phyloP scores from a whole-genome alignment of 139 green algal species.

The Chlorella vulgaris region DNA sequence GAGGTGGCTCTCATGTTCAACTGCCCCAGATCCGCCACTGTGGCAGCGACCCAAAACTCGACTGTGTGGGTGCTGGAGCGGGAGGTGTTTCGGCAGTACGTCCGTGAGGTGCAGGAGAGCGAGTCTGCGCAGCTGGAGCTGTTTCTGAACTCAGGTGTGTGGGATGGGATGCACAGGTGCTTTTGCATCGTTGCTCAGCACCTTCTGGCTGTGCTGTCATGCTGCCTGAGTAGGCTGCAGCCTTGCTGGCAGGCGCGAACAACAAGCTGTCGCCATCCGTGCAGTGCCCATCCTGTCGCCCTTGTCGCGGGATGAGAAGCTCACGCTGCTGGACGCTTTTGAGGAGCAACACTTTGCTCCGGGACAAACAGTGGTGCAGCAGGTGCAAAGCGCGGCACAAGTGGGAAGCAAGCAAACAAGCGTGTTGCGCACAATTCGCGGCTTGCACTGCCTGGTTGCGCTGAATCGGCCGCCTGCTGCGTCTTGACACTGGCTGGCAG shows the following conservation, averaged over 20 bases:
- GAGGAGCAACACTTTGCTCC: slow-evolving; percentile 64
- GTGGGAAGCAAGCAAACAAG: neutral
- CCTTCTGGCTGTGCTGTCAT: too few relatives aligned
- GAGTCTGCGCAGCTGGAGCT: slow-evolving; percentile 82
- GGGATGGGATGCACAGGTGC: too few relatives aligned
- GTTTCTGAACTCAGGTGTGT: slow-evolving; percentile 82
- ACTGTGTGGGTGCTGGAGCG: slow-evolving; percentile 93
- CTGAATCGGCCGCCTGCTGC: too few relatives aligned
- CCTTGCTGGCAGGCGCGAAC: too few relatives aligned
- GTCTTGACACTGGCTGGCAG: too few relatives aligned
- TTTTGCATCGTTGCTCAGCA: too few relatives aligned
- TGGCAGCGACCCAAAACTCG: slow-evolving; percentile 84
- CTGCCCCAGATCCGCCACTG: slow-evolving; percentile 81
- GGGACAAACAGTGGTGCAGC: slow-evolving; percentile 46
- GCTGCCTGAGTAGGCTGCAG: too few relatives aligned
- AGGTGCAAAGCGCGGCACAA: slow-evolving; percentile 32
- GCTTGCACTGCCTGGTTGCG: too few relatives aligned
- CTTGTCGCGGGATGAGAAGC: slow-evolving; percentile 80
- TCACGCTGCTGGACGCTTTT: slow-evolving; percentile 81
- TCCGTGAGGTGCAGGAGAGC: slow-evolving; percentile 70
- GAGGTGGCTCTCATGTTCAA: slow-evolving; percentile 94
- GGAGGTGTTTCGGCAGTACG: slow-evolving; percentile 79
- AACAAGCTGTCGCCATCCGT: too few relatives aligned
- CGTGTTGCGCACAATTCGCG: too few relatives aligned
- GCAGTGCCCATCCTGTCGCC: slow-evolving; percentile 81